These are phyloP conservation scores for Chlamydomonas schloesseri DNA, from an alignment of 139 green algal genomes.

Conservation along the genomic window DNA sequence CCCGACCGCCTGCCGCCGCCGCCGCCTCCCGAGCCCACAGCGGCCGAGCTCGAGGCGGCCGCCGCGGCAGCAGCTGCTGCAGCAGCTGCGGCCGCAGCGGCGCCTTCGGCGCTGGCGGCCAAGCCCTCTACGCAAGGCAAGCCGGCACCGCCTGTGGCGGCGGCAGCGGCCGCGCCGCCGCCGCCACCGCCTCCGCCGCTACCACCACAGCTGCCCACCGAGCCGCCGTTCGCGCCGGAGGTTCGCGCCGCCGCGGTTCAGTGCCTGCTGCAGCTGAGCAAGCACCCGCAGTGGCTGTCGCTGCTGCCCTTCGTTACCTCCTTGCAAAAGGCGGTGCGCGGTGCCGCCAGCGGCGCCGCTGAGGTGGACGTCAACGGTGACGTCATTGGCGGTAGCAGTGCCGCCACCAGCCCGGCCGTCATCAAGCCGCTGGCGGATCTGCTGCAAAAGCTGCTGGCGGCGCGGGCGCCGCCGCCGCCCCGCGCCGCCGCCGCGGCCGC, in stretches of 20 bases:
- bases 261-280: constrained; percentile 46
- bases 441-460: neutral
- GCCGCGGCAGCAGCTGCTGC: neutral
- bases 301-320: neutral
- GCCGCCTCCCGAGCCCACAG: neutral
- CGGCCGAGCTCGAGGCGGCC: too few species aligned
- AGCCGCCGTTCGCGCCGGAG: constrained; percentile 35
- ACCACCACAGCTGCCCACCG: constrained; percentile 8
- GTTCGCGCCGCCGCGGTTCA: constrained; percentile 42
- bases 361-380: neutral
- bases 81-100: too few species aligned
- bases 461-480: constrained; percentile 1
- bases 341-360: neutral
- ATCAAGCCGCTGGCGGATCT: constrained; percentile 5
- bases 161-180: neutral
- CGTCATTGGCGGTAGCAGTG: too few species aligned
- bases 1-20: neutral
- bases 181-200: constrained; percentile 12
- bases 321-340: neutral
- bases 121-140: neutral
- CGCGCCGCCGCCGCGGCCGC: neutral
- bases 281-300: constrained; percentile 6
- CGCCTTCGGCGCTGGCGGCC: neutral
- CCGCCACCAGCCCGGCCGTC: too few species aligned
- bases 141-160: neutral